These are phyloP conservation scores for Aquanectria penicillioides DNA, from an alignment of 2,329 filamentous ascomycete species.

Conservation along the genomic window DNA sequence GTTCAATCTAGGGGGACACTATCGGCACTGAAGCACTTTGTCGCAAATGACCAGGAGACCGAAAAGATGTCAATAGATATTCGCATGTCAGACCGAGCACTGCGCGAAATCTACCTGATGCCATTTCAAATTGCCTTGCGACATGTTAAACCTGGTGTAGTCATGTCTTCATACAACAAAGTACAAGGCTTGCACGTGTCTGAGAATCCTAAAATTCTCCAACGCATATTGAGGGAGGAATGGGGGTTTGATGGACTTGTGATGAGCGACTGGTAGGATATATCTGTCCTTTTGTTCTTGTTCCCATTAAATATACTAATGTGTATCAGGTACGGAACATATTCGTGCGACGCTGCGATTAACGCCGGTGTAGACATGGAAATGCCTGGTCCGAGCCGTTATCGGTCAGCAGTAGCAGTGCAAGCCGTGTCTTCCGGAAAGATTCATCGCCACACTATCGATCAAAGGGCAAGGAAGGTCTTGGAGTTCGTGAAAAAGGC, in stretches of 20 bases:
- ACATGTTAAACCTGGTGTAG: slow-evolving; percentile 48
- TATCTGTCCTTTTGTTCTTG: not conserved
- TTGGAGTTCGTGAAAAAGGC: slow-evolving; percentile 7
- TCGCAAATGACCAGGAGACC: slow-evolving; percentile 18
- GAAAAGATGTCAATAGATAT: not conserved
- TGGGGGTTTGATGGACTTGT: slow-evolving; percentile 55
- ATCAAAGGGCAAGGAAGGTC: slow-evolving; percentile 2
- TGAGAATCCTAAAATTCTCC: slow-evolving; percentile 28
- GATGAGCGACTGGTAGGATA: slow-evolving; percentile 55
- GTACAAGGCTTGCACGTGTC: slow-evolving; percentile 51
- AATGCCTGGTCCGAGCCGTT: slow-evolving; percentile 43
- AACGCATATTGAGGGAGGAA: slow-evolving; percentile 51
- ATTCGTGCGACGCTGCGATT: slow-evolving; percentile 42
- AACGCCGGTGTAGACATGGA: slow-evolving; percentile 40
- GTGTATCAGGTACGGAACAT: slow-evolving; percentile 28
- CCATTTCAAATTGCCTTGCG: slow-evolving; percentile 54
- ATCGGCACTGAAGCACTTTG: slow-evolving; percentile 12
- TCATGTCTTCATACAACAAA: slow-evolving; percentile 56
- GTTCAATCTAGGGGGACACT: not conserved
- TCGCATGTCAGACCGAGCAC: not conserved
- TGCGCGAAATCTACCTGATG: slow-evolving; percentile 49
- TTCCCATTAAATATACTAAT: too few relatives aligned
- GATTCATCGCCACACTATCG: not conserved
- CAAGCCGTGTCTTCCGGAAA: not conserved
- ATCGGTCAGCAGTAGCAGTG: slow-evolving; percentile 5